Evolutionary conservation across 2,329 filamentous ascomycete species (phyloP).

Genomic region (Hyphodiscus sp.): DNA sequence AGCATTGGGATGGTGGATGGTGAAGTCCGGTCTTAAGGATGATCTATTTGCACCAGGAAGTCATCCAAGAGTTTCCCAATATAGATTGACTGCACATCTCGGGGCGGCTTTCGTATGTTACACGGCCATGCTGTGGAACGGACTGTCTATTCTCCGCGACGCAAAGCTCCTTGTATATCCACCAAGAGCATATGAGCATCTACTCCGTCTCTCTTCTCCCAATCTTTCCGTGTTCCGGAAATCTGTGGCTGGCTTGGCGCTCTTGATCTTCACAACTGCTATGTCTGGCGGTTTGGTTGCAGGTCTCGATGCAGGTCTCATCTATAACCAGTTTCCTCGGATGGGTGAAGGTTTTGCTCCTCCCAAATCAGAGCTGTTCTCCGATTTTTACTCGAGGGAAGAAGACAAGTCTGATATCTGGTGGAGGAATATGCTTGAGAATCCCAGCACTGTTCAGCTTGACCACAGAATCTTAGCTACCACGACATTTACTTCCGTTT

Average conservation of each 20-base stretch:
- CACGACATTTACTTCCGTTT: constrained; percentile 76
- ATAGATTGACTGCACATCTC: constrained; percentile 83
- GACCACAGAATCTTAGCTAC: constrained; percentile 91
- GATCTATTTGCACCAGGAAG: constrained; percentile 88
- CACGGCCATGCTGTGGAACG: constrained; percentile 87
- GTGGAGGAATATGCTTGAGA: constrained; percentile 98
- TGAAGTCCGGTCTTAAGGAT: constrained; percentile 91
- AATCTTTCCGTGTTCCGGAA: constrained; percentile 68
- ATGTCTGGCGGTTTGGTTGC: constrained; percentile 93
- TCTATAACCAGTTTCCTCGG: constrained; percentile 97
- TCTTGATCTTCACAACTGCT: constrained; percentile 79
- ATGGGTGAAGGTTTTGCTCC: constrained; percentile 85
- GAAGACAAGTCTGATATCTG: constrained; percentile 76
- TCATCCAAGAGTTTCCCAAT: constrained; percentile 90
- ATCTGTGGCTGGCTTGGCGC: constrained; percentile 62
- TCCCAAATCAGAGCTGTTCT: constrained; percentile 75
- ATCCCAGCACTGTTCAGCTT: constrained; percentile 90
- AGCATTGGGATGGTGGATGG: constrained; percentile 99
- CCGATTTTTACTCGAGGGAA: constrained; percentile 75
- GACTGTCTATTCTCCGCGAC: constrained; percentile 74
- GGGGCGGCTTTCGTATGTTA: constrained; percentile 91
- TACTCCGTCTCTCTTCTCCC: constrained; percentile 58
- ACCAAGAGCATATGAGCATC: constrained; percentile 49
- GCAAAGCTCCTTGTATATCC: constrained; percentile 65
- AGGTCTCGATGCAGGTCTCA: constrained; percentile 89